These are phyloP conservation scores for Verticillium tricorpus DNA, from an alignment of 2,329 filamentous ascomycete species.

Conservation along the genomic window DNA sequence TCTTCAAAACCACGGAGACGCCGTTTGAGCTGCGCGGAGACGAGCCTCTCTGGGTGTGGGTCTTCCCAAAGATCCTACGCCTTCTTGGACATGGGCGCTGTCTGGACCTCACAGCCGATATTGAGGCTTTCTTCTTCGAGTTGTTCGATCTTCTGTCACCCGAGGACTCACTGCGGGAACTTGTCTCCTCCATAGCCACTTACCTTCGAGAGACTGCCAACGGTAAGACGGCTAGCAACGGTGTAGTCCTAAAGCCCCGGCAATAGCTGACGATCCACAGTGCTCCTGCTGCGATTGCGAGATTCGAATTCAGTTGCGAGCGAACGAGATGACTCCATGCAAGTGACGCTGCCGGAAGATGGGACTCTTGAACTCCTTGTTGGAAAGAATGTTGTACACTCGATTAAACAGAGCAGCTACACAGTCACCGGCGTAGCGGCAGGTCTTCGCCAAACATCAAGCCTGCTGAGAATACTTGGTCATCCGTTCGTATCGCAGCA, in stretches of 20 bases:
- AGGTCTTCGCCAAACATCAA: constrained; percentile 40
- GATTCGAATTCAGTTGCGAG: constrained; percentile 21
- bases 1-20: constrained; percentile 33
- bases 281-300: constrained; percentile 28
- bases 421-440: constrained; percentile 33
- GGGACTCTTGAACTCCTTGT: constrained; percentile 31
- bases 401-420: constrained; percentile 31
- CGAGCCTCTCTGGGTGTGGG: constrained; percentile 63
- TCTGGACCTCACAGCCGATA: constrained; percentile 40
- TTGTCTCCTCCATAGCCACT: constrained; percentile 36
- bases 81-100: constrained; percentile 51
- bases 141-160: constrained; percentile 40
- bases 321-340: constrained; percentile 20
- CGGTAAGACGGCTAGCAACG: constrained; percentile 29
- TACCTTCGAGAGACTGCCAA: constrained; percentile 46
- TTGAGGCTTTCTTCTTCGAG: constrained; percentile 49
- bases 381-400: constrained; percentile 16
- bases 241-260: neutral
- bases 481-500: constrained; percentile 32
- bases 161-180: constrained; percentile 42
- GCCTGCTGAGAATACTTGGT: constrained; percentile 38
- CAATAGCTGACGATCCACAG: constrained; percentile 5
- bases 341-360: constrained; percentile 33
- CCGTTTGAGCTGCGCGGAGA: constrained; percentile 47
- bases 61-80: constrained; percentile 53